A percentile compares a stretch with the other conserved stretches of the same genome.
Evolutionary conservation across 768 basidiomycete genomes (phyloP).

Genomic region (Pilatotrama ljubarskyi): DNA sequence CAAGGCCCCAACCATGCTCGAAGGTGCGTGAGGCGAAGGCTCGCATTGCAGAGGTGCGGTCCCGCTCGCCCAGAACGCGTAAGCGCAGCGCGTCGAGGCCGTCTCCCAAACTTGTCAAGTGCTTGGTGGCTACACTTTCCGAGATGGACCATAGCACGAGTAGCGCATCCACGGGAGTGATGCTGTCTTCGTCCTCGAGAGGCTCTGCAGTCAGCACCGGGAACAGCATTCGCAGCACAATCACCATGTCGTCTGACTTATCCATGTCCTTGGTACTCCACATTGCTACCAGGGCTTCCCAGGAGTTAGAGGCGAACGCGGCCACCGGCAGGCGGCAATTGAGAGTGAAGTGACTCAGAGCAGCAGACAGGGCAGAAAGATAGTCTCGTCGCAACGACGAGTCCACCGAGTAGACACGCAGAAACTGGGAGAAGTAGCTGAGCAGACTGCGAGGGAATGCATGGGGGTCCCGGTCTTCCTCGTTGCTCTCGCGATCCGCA

Average conservation of each 20-base stretch:
- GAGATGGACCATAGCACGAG: slow-evolving; percentile 53
- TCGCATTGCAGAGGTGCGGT: background rate
- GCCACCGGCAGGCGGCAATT: slow-evolving; percentile 65
- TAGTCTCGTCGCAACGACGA: slow-evolving; percentile 80
- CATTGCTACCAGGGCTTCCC: slow-evolving; percentile 63
- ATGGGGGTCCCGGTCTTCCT: slow-evolving; percentile 17
- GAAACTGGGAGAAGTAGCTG: slow-evolving; percentile 57
- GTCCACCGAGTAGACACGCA: slow-evolving; percentile 66
- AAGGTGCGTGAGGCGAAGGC: slow-evolving; percentile 70
- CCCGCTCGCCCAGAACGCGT: slow-evolving; percentile 33
- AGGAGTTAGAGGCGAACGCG: slow-evolving; percentile 58
- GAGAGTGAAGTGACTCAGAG: slow-evolving; percentile 74
- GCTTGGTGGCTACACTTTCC: slow-evolving; percentile 60
- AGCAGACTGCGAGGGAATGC: slow-evolving; percentile 55
- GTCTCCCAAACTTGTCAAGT: slow-evolving; percentile 54
- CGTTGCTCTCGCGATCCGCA: slow-evolving; percentile 15
- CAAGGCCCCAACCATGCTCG: slow-evolving; percentile 73
- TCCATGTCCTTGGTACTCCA: slow-evolving; percentile 80
- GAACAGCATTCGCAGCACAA: slow-evolving; percentile 70
- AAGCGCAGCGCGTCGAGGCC: slow-evolving; percentile 67
- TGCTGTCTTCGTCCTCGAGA: slow-evolving; percentile 18
- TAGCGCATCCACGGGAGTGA: slow-evolving; percentile 18
- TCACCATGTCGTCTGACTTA: slow-evolving; percentile 77
- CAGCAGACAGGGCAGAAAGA: slow-evolving; percentile 63
- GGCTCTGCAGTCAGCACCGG: slow-evolving; percentile 45